Base-by-base conservation (phyloP, 1,284 basidiomycete genomes). In the Veloboletus limbatus region DNA sequence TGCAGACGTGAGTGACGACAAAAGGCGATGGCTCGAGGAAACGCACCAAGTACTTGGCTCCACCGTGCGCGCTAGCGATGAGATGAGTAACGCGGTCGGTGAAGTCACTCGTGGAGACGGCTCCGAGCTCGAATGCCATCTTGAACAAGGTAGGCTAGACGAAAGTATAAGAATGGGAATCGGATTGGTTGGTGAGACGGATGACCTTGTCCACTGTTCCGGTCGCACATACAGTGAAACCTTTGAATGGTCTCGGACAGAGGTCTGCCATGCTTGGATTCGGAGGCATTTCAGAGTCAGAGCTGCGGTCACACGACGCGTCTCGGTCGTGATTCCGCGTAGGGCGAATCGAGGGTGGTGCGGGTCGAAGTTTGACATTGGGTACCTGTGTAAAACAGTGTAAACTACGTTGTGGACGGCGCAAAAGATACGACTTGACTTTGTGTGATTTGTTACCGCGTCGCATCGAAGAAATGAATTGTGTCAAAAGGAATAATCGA, bases 51-150 rank as follows among this genome's bases (percentile, higher is more conserved):
- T 92, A 92, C 62, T 93, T 93, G n/a, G 82, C 75, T 20, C 87
- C 82, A 6, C 85, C 86, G 51, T 85, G 81, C 14, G 69, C 69
- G 22, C 69, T 71, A 1, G 89, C 86, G 36, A 93, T 71, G 28
- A 93, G 75, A 66, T 93, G 89, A 0, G 90, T 92, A 22, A 89
- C 85, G 41, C 75, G 76, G 61, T 89, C 86, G 0, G 88, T 92
- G 45, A 93, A 81, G 45, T 86, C 82, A 17, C 68, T 75, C 8
- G 77, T 72, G 34, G 78, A 73, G 21, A 71, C 69, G 13, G 88
- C 90, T 13, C 90, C 91, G 8, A 92, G 79, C 58, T 88, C 82
- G 22, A 80, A 63, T 2, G 86, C 90, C 57, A 84, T 76, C 49
- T 82, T 83, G 58, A 88, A 86, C 25, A 92, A 51, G 3, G 77